Percentiles rank a stretch among this genome's conserved stretches.
phyloP scores from a whole-genome alignment of 2,329 filamentous ascomycete genomes.

The Alternaria arbusti region DNA sequence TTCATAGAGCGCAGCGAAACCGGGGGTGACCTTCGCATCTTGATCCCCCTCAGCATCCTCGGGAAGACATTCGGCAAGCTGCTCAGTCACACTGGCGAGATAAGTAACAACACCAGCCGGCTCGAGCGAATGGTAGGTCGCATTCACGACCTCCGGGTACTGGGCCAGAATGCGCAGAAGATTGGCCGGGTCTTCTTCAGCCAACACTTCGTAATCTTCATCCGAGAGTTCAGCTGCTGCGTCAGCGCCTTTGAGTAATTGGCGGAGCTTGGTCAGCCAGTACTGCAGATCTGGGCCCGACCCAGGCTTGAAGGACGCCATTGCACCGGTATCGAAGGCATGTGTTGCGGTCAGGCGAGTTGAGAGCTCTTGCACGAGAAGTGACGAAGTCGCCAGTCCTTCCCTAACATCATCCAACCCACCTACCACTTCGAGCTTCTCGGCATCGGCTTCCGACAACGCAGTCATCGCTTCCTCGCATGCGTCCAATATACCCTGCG shows the following conservation, averaged over 20 bases:
- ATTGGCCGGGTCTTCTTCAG: conserved; percentile 33
- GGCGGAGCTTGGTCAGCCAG: conserved; percentile 33
- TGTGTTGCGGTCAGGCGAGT: conserved; percentile 30
- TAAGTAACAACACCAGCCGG: conserved; percentile 36
- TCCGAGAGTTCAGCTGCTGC: conserved; percentile 18
- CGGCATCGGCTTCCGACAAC: conserved; percentile 21
- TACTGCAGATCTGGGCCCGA: conserved; percentile 41
- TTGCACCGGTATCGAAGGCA: conserved; percentile 29
- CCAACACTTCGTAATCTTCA: conserved; percentile 30
- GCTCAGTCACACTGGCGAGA: conserved; percentile 33
- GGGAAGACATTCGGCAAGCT: conserved; percentile 31
- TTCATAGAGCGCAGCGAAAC: conserved; percentile 31
- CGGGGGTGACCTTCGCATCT: conserved; percentile 16
- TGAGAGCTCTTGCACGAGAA: conserved; percentile 38
- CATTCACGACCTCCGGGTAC: conserved; percentile 38
- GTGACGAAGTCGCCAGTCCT: conserved; percentile 26
- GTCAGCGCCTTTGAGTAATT: conserved; percentile 20
- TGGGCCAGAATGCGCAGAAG: conserved; percentile 38
- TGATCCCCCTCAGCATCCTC: conserved; percentile 11
- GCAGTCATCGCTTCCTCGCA: conserved; percentile 28
- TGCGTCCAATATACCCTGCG: conserved; percentile 70
- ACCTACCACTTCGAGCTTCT: conserved; percentile 28
- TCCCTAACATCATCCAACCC: conserved; percentile 14
- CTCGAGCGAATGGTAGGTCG: conserved; percentile 35
- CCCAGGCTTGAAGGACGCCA: conserved; percentile 38